phyloP scores from a whole-genome alignment of 129 eudicot species.

The Chrysanthemum lavandulifolium region DNA sequence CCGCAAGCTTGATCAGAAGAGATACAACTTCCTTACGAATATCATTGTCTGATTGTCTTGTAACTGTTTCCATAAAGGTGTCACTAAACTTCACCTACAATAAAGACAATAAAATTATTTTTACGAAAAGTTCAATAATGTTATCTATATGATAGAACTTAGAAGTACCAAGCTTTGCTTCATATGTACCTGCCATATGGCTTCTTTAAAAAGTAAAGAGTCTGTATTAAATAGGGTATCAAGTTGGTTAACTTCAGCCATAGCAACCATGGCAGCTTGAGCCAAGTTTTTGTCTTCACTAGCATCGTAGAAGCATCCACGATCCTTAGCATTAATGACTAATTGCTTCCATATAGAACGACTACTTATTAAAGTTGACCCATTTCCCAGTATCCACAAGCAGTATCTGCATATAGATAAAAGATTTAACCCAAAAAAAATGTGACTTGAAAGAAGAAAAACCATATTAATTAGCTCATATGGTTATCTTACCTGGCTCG shows the following conservation, averaged over 20 bases:
- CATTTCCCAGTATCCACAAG: conserved; percentile 76
- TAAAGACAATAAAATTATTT: not conserved
- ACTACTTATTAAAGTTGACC: conserved; percentile 49
- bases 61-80: conserved; percentile 38
- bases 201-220: conserved; percentile 32
- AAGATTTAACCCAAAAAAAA: not conserved
- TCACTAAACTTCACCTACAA: conserved; percentile 30
- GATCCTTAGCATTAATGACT: conserved; percentile 53
- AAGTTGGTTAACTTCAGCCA: conserved; percentile 34
- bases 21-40: conserved; percentile 35
- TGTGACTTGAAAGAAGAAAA: not conserved
- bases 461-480: not conserved
- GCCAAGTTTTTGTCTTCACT: conserved; percentile 46
- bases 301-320: conserved; percentile 57
- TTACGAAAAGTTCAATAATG: too few relatives aligned
- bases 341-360: conserved; percentile 66
- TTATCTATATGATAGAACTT: too few relatives aligned
- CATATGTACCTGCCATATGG: conserved; percentile 58
- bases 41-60: conserved; percentile 14
- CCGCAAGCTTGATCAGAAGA: conserved; percentile 39
- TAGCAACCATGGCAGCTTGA: conserved; percentile 35
- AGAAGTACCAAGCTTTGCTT: too few relatives aligned
- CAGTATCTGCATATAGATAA: conserved; percentile 43
- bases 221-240: conserved; percentile 29
- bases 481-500: conserved; percentile 59